Conservation (phyloP, 345 rosid genomes). For the Moricandia arvensis region DNA sequence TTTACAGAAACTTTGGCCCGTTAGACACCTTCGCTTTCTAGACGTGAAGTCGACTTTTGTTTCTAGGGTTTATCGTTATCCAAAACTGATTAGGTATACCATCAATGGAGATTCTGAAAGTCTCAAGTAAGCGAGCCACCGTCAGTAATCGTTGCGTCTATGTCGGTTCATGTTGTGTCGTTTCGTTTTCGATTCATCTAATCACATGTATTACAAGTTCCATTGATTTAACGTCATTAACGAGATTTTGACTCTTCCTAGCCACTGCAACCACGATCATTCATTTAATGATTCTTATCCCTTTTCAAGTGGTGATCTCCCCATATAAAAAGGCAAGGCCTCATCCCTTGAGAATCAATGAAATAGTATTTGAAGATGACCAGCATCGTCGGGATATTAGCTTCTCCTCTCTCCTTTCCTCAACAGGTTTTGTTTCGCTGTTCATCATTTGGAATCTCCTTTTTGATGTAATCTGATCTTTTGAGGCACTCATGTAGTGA, state of each 20-base stretch:
- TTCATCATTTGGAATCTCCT: neutral
- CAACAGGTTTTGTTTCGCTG: neutral
- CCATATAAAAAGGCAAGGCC: neutral
- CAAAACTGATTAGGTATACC: neutral
- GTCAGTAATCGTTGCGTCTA: neutral
- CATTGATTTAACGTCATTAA: too few relatives aligned
- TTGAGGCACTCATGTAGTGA: neutral
- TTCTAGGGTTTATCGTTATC: neutral
- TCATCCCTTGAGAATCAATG: neutral
- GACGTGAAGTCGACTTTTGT: neutral
- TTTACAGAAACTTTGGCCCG: neutral
- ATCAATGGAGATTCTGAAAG: neutral
- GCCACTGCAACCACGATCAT: too few relatives aligned
- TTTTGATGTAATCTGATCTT: neutral
- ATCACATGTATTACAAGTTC: neutral
- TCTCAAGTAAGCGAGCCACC: neutral
- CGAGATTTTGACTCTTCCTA: too few relatives aligned
- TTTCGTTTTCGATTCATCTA: neutral
- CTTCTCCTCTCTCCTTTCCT: neutral
- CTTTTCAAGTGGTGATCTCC: too few relatives aligned
- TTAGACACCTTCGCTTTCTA: neutral
- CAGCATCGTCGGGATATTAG: neutral
- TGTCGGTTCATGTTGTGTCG: neutral
- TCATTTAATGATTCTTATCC: too few relatives aligned
- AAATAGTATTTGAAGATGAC: neutral